Evolutionary conservation across 1,284 basidiomycete species (phyloP), one percentile per base, ranked within the genome.

Genomic region (Athelia psychrophila): DNA sequence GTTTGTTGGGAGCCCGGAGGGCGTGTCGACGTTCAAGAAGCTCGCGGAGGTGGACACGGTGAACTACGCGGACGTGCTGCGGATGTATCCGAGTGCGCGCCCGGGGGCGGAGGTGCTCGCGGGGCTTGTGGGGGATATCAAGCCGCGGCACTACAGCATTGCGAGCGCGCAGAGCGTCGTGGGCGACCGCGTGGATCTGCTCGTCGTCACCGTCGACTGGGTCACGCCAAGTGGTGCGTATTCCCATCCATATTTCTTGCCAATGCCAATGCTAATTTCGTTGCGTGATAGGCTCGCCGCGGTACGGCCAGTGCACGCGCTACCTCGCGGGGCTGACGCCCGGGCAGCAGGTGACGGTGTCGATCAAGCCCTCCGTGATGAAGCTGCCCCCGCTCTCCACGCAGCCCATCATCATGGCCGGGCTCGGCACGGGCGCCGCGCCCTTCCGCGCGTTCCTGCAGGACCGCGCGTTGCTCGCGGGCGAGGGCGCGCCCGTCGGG

Each of bases 371-470:
- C 20, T 96, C 93, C 64, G 96, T 99, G 47, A 99, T 99, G 96
- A 99, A 98, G 83, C 78, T 97, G 9, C 96, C 97, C 52, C 88
- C 90, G 3, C 79, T 86, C 66, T 78, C 87, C 65, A 80, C 78
- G 54, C 94, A 97, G 69, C 96, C 96, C 46, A 81, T 99, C 71
- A 97, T 99, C 74, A 95, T 99, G 92, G 95, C 96, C 47, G 96
- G 96, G 64, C 86, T 99, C 42, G 97, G 96, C 52, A 99, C 97
- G 1, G 96, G 95, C 55, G 96, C 95, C 5, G 96, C 96, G 13
- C 96, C 96, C 38, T 99, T 99, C 91, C 91, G 95, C 51, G 95
- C 96, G 12, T 99, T 98, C 80, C 84, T 98, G 56, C 96, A 98
- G 71, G 86, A 98, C 68, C 88, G 96, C 56, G 95, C 93, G 5